A percentile compares a stretch with the other conserved stretches of the same genome.
These are phyloP conservation scores for Ceratorhiza oryzae-sativae DNA, from an alignment of 1,284 basidiomycete species.

Conservation along the genomic window DNA sequence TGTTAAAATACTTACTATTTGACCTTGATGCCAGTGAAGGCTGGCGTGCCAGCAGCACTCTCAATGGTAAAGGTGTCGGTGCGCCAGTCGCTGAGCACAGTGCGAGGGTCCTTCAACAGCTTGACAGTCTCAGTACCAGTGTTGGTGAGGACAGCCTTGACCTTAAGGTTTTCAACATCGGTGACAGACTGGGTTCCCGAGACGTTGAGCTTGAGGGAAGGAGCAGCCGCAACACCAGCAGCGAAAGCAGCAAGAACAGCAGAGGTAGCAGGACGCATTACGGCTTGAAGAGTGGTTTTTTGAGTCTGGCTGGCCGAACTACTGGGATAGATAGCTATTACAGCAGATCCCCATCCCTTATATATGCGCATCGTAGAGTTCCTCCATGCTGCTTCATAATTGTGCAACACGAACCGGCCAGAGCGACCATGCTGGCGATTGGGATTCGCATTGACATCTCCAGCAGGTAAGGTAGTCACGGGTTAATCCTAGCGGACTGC, in stretches of 20 bases:
- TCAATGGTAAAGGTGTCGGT: slow-evolving; percentile 56
- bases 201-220: slow-evolving; percentile 20
- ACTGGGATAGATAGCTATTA: too few relatives aligned
- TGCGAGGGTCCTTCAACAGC: slow-evolving; percentile 33
- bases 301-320: too few relatives aligned
- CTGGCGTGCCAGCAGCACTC: slow-evolving; percentile 6
- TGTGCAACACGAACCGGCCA: background rate
- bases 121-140: slow-evolving; percentile 35
- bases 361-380: too few relatives aligned
- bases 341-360: too few relatives aligned
- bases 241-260: slow-evolving; percentile 18
- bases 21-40: slow-evolving; percentile 33
- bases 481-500: background rate
- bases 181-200: slow-evolving; percentile 51
- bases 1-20: slow-evolving; percentile 29
- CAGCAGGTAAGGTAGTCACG: background rate
- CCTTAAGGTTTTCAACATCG: slow-evolving; percentile 30
- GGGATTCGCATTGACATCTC: background rate
- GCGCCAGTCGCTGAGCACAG: slow-evolving; percentile 50
- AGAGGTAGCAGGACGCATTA: slow-evolving; percentile 24
- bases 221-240: slow-evolving; percentile 15
- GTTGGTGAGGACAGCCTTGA: slow-evolving; percentile 37
- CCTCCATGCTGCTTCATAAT: too few relatives aligned
- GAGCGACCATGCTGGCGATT: slow-evolving; percentile 2
- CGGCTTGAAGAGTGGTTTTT: background rate